phyloP scores from a whole-genome alignment of 75 land plant genomes.

The Pseudotsuga menziesii region DNA sequence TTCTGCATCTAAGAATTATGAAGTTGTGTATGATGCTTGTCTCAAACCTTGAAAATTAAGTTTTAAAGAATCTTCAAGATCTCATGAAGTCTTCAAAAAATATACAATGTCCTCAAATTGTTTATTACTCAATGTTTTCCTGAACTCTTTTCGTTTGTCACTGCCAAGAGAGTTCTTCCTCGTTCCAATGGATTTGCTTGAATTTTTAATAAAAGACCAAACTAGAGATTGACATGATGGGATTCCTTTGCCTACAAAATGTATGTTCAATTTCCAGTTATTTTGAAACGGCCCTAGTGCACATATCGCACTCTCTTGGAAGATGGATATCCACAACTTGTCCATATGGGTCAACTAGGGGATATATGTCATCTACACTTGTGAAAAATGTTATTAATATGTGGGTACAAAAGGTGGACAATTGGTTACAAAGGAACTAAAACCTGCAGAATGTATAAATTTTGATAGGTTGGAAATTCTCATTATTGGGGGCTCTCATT shows the following conservation, averaged over 20 bases:
- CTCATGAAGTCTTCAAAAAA: constrained; percentile 69
- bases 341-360: too few relatives aligned
- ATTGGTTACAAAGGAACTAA: too few relatives aligned
- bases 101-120: constrained; percentile 40
- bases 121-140: constrained; percentile 7
- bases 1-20: constrained; percentile 35
- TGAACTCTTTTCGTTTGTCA: constrained; percentile 4
- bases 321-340: too few relatives aligned
- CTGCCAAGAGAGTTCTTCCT: background rate
- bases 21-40: constrained; percentile 12
- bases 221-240: constrained; percentile 62
- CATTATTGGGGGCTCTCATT: too few relatives aligned
- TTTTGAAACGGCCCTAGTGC: constrained; percentile 73
- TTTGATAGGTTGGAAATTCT: too few relatives aligned
- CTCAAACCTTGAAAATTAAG: constrained; percentile 13
- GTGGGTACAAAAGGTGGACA: too few relatives aligned
- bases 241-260: constrained; percentile 21
- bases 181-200: constrained; percentile 11
- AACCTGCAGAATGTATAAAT: too few relatives aligned
- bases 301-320: constrained; percentile 59
- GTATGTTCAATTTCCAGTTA: constrained; percentile 88
- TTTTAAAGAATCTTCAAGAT: constrained; percentile 29
- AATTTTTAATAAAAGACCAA: constrained; percentile 55
- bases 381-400: too few relatives aligned
- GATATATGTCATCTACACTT: too few relatives aligned